These are phyloP conservation scores for Pisolithus tinctorius DNA, from an alignment of 768 basidiomycete genomes.

Conservation along the genomic window DNA sequence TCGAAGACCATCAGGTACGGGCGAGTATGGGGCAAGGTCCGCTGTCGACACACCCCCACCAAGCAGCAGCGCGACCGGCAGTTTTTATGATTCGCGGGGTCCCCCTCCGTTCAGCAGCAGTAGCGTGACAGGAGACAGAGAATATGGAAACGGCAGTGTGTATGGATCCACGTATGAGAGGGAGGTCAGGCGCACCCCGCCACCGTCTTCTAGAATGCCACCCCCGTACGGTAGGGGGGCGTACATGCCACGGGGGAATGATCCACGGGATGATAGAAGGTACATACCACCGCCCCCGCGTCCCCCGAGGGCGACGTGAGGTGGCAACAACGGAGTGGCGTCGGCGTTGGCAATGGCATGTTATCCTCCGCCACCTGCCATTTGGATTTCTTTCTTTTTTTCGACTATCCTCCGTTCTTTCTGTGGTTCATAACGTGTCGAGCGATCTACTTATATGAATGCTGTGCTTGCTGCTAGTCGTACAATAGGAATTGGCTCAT, in stretches of 20 bases:
- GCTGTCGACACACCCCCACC: constrained; percentile 19
- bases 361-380: no score
- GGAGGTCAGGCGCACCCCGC: constrained; percentile 22
- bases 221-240: constrained; percentile 12
- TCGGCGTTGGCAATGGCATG: no score
- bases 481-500: no score
- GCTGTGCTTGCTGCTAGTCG: no score
- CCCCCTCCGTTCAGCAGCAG: constrained; percentile 12
- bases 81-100: constrained; percentile 27
- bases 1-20: constrained; percentile 13
- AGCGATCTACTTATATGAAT: no score
- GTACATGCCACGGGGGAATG: constrained; percentile 9
- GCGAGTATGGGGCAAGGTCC: constrained; percentile 21
- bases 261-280: constrained; percentile 31
- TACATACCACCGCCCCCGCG: constrained; percentile 28
- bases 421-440: no score
- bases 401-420: no score
- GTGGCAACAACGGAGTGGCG: neutral
- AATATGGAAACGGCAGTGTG: constrained; percentile 25
- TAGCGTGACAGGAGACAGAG: constrained; percentile 27
- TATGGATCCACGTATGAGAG: constrained; percentile 33
- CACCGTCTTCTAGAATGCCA: constrained; percentile 16
- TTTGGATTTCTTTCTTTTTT: no score
- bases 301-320: constrained; percentile 6
- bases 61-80: constrained; percentile 14